phyloP scores from a whole-genome alignment of 345 rosid species.

The Eucalyptus sp. region DNA sequence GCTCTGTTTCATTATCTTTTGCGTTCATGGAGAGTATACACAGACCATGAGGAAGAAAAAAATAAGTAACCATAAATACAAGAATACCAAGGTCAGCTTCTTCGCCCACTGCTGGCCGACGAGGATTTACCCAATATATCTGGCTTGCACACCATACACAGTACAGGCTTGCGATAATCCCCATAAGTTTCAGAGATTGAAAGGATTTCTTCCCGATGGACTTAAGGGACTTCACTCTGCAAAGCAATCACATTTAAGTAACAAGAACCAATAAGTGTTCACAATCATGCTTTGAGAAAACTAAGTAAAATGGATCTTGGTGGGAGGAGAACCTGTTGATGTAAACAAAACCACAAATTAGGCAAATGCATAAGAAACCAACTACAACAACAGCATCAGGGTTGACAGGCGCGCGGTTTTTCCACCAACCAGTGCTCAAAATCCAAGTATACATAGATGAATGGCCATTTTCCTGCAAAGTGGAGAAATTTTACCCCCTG shows the following conservation, averaged over 20 bases:
- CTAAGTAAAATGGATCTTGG: background rate
- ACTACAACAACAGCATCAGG: slow-evolving; percentile 51
- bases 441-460: slow-evolving; percentile 53
- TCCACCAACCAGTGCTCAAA: slow-evolving; percentile 73
- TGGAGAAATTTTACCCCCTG: background rate
- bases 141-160: slow-evolving; percentile 60
- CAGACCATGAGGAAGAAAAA: slow-evolving; percentile 41
- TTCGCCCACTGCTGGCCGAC: slow-evolving; percentile 58
- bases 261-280: background rate
- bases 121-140: slow-evolving; percentile 45
- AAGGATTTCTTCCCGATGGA: slow-evolving; percentile 10
- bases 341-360: slow-evolving; percentile 48
- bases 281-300: background rate
- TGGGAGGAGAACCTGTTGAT: slow-evolving; percentile 34
- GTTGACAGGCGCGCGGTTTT: slow-evolving; percentile 41
- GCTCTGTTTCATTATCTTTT: slow-evolving; percentile 5
- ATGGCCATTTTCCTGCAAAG: slow-evolving; percentile 47
- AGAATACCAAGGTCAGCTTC: slow-evolving; percentile 70
- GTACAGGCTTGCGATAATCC: slow-evolving; percentile 29
- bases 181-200: slow-evolving; percentile 20
- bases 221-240: slow-evolving; percentile 23
- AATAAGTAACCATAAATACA: slow-evolving; percentile 28
- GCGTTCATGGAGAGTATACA: slow-evolving; percentile 38
- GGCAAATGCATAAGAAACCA: slow-evolving; percentile 32
- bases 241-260: background rate